Base-by-base conservation (phyloP, 331 rosid species). In the Erythrophleum ivorense region DNA sequence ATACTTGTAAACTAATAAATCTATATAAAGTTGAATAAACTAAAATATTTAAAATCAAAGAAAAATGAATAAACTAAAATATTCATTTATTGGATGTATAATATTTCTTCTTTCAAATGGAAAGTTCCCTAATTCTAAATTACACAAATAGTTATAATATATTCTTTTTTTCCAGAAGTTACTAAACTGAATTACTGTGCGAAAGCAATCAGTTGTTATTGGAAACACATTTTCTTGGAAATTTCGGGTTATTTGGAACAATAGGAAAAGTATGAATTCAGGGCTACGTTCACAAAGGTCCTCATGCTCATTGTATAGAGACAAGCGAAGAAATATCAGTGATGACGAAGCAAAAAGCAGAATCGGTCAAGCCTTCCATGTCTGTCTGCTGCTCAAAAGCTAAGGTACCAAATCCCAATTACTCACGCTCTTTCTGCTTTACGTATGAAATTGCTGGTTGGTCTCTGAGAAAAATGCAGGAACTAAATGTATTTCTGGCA, bases 361-460 rank as follows among this genome's bases (percentile, higher is more conserved):
- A 58, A 12, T 58, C 14, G 36, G 38, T 59, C 6, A n/a, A 19
- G 64, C 66, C 38, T 9, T 29, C 29, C 6, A 15, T 24, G 38
- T 29, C 16, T 59, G 38, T 9, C 46, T 55, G 53, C 79, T 24
- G 29, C 31, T 29, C 13, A 34, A 50, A 19, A 74, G 75, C 53
- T 60, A 18, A 81, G 88, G 85, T 81, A 60, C 57, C 41, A 15
- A 79, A 34, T 41, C 43, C 79, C 18, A 55, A 45, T 82, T 52
- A 33, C 21, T 82, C 71, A 15, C 50, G 19, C 40, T 75, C 21
- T 57, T 60, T 76, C 71, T 69, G 41, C 36, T 19, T 43, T 48
- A 4, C 54, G 8, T 9, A 13, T 60, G 53, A 59, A 59, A 24
- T 10, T 78, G 16, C 75, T 52, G 68, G 52, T 69, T 69, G 58